Conservation (phyloP, 2,329 filamentous ascomycete species). For the Cryphonectria parasitica region DNA sequence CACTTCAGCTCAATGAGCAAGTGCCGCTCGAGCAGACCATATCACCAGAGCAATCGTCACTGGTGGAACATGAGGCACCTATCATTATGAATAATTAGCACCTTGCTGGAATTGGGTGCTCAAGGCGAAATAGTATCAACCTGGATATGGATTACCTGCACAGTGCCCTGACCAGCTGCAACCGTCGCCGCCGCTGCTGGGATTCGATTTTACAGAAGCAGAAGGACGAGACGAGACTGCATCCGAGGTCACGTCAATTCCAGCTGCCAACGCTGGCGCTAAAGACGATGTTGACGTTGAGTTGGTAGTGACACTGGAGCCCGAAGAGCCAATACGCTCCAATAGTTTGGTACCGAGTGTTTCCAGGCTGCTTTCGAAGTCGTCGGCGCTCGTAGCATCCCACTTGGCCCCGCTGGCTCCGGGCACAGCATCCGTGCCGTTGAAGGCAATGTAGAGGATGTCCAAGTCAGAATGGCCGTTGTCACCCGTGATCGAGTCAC, state of each 20-base stretch:
- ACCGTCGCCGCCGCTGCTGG: not conserved
- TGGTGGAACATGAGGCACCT: not conserved
- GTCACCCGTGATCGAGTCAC: not conserved
- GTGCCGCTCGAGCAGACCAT: not conserved
- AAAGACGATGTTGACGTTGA: not conserved
- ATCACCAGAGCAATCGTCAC: not conserved
- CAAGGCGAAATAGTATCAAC: not conserved
- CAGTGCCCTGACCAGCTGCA: not conserved
- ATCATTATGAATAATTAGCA: not conserved
- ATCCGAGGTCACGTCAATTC: not conserved
- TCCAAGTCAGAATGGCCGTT: constrained; percentile 1
- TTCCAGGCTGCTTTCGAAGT: not conserved
- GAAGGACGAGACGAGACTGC: not conserved
- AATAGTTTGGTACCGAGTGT: not conserved
- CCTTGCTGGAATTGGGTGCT: not conserved
- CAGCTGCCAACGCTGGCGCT: not conserved
- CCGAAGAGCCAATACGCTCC: not conserved
- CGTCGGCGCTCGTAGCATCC: not conserved
- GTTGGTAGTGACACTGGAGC: not conserved
- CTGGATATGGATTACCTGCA: not conserved
- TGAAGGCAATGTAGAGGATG: constrained; percentile 3
- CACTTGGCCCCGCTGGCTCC: not conserved
- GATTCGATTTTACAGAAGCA: not conserved
- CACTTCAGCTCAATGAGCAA: not conserved
- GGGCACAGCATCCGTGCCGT: not conserved